A percentile compares a stretch with the other conserved stretches of the same genome.
Conservation (phyloP, 2,329 filamentous ascomycete species). For the Ophiostoma perfectum region DNA sequence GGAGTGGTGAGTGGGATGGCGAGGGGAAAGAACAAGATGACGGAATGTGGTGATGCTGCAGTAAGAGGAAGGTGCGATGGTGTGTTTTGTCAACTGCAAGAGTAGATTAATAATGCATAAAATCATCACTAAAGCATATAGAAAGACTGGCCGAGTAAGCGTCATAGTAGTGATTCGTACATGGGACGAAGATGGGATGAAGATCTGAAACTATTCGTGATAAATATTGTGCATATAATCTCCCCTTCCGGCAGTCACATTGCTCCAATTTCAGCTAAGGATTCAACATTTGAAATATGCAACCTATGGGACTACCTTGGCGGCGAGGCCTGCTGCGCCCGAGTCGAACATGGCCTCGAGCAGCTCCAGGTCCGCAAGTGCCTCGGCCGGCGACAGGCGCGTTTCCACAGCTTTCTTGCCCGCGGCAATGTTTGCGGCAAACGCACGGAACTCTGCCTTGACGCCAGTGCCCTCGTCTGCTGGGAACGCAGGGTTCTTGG, state of each 20-base stretch:
- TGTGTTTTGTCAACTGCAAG: background rate
- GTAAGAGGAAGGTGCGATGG: constrained; percentile 5
- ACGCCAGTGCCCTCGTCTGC: constrained; percentile 28
- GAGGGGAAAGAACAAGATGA: constrained; percentile 2
- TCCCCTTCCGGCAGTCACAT: no score
- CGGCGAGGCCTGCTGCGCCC: constrained; percentile 26
- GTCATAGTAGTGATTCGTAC: background rate
- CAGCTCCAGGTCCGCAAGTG: constrained; percentile 32
- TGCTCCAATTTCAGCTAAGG: no score
- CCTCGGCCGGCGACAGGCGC: constrained; percentile 31
- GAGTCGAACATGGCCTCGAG: constrained; percentile 32
- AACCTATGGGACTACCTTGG: constrained; percentile 15
- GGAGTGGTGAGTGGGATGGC: constrained; percentile 13
- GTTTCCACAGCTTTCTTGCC: constrained; percentile 26
- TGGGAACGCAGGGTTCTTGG: constrained; percentile 24
- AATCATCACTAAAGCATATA: background rate
- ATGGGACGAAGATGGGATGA: background rate
- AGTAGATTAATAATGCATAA: background rate
- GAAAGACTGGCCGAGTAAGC: background rate
- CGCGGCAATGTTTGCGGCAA: constrained; percentile 29
- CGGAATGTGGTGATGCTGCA: background rate
- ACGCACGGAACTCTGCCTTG: constrained; percentile 31
- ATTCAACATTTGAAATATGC: no score
- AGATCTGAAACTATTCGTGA: no score
- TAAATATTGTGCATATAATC: no score